Percentiles rank a stretch among this genome's conserved stretches.
These are phyloP conservation scores for Puccinia novopanici DNA, from an alignment of 1,284 basidiomycete genomes.

Conservation along the genomic window DNA sequence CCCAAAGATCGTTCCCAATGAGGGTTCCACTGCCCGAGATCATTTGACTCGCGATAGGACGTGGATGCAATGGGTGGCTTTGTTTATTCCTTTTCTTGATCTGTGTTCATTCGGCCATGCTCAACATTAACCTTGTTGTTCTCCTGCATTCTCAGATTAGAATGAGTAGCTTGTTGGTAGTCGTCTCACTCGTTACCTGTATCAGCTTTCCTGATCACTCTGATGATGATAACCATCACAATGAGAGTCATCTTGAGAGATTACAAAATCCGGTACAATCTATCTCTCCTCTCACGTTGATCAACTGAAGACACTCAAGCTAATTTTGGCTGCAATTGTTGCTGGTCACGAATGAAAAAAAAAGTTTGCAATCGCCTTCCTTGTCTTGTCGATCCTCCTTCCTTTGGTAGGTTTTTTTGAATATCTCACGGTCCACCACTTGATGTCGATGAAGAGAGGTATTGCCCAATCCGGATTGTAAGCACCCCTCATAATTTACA, in stretches of 20 bases:
- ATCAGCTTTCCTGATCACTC: background rate
- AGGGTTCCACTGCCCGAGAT: constrained; percentile 45
- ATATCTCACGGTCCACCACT: background rate
- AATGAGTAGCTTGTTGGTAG: constrained; percentile 19
- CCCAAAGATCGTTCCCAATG: constrained; percentile 22
- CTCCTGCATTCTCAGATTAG: background rate
- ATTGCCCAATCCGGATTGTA: constrained; percentile 23
- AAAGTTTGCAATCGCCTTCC: constrained; percentile 13
- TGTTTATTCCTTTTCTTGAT: background rate
- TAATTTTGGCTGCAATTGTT: too few relatives aligned
- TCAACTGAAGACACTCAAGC: background rate
- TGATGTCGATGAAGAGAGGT: constrained; percentile 6
- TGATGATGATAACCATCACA: background rate
- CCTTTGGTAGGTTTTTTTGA: constrained; percentile 12
- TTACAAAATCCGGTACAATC: background rate
- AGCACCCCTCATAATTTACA: background rate
- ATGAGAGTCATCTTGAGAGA: background rate
- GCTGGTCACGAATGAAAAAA: background rate
- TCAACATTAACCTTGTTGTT: background rate
- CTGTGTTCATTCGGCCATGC: too few relatives aligned
- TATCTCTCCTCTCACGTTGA: background rate
- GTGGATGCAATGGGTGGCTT: constrained; percentile 49
- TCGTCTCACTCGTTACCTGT: constrained; percentile 14
- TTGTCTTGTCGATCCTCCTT: background rate
- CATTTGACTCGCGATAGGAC: constrained; percentile 41